phyloP scores from a whole-genome alignment of 345 rosid species.

The Melaleuca alternifolia region DNA sequence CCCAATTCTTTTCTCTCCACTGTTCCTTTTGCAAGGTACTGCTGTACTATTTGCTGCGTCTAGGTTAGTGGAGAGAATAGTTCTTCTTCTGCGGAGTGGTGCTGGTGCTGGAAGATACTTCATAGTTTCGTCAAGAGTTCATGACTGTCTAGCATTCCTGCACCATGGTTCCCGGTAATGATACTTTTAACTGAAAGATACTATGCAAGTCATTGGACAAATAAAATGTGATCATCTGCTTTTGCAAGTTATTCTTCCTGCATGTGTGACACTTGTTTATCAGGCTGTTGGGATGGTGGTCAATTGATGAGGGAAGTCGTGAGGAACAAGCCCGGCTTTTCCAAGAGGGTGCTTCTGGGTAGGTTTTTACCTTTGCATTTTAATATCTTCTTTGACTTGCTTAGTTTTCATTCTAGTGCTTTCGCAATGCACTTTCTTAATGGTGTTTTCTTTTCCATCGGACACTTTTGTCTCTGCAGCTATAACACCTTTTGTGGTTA shows the following conservation, averaged over 20 bases:
- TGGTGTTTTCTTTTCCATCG: background rate
- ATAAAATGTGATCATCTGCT: background rate
- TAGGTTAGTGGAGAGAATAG: slow-evolving; percentile 64
- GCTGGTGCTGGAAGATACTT: slow-evolving; percentile 68
- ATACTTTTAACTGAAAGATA: background rate
- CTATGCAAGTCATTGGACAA: background rate
- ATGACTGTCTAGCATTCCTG: slow-evolving; percentile 81
- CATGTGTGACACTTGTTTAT: background rate
- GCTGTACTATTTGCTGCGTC: slow-evolving; percentile 76
- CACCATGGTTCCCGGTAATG: slow-evolving; percentile 97
- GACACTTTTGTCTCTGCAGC: slow-evolving; percentile 24
- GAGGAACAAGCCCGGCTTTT: slow-evolving; percentile 91
- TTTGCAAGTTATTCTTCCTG: background rate
- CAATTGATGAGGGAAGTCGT: slow-evolving; percentile 88
- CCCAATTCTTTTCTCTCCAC: slow-evolving; percentile 74
- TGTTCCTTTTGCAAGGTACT: slow-evolving; percentile 79
- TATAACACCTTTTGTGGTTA: slow-evolving; percentile 90
- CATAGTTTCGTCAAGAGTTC: slow-evolving; percentile 55
- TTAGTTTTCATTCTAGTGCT: background rate
- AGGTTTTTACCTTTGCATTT: slow-evolving; percentile 10
- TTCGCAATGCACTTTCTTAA: background rate
- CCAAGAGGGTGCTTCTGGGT: slow-evolving; percentile 68
- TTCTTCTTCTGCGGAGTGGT: slow-evolving; percentile 57
- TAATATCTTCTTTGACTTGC: background rate
- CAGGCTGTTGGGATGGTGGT: slow-evolving; percentile 99